phyloP scores from a whole-genome alignment of 352 stramenopile species.

The Elongisporangium undulatum region DNA sequence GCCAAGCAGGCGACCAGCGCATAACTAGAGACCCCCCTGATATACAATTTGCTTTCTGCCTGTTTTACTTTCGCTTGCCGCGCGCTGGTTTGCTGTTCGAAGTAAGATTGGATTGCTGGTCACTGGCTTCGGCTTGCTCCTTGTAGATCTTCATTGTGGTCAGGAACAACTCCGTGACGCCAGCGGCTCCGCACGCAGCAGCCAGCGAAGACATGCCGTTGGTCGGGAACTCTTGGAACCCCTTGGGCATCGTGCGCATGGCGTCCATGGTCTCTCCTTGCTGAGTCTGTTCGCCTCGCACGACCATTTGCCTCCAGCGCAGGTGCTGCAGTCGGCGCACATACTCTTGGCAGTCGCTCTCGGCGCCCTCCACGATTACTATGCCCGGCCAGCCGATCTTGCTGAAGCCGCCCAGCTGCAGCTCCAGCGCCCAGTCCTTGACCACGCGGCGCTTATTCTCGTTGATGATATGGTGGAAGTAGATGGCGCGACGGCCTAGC shows the following conservation, averaged over 20 bases:
- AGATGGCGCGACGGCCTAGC: slow-evolving; percentile 70
- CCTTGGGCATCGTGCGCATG: slow-evolving; percentile 26
- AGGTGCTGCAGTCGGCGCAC: slow-evolving; percentile 68
- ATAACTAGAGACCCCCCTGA: background rate
- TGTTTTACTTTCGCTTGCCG: background rate
- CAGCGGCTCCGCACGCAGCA: slow-evolving; percentile 32
- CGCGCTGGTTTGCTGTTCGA: background rate
- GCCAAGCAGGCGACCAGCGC: background rate
- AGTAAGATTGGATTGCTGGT: too few relatives aligned
- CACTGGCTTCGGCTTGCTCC: background rate
- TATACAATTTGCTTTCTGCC: background rate
- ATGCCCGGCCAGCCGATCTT: slow-evolving; percentile 84
- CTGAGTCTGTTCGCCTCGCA: slow-evolving; percentile 70
- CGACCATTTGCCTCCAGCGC: slow-evolving; percentile 77
- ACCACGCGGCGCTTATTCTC: slow-evolving; percentile 64
- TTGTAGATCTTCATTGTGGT: slow-evolving; percentile 79
- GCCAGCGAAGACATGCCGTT: slow-evolving; percentile 64
- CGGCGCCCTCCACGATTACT: slow-evolving; percentile 64
- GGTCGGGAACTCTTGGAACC: slow-evolving; percentile 55
- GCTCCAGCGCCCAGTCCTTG: slow-evolving; percentile 65
- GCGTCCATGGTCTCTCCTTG: slow-evolving; percentile 16
- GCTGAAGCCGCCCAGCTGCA: slow-evolving; percentile 60
- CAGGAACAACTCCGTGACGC: slow-evolving; percentile 68
- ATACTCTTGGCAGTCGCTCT: slow-evolving; percentile 57
- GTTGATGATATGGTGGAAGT: slow-evolving; percentile 85